Evolutionary conservation across 2,329 filamentous ascomycete species (phyloP).

Genomic region (Zalaria sp.): DNA sequence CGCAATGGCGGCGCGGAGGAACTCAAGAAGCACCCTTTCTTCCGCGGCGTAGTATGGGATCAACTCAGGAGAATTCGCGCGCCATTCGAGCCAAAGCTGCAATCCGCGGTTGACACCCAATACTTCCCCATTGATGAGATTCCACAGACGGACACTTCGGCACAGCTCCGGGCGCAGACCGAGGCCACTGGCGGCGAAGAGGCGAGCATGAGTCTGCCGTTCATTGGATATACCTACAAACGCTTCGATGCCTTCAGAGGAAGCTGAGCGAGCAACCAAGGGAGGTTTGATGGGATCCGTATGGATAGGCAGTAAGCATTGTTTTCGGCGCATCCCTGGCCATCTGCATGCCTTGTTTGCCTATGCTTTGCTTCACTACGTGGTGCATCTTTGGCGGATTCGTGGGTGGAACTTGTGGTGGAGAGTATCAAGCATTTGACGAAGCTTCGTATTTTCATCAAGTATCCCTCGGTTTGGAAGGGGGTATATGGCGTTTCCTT

Average conservation of each 20-base stretch:
- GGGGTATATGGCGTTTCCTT: no score
- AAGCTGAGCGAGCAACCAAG: conserved; percentile 9
- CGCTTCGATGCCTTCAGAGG: conserved; percentile 60
- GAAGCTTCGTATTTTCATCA: no score
- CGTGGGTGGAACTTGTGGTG: no score
- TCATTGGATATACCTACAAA: conserved; percentile 96
- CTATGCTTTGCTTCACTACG: no score
- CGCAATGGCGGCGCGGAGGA: conserved; percentile 70
- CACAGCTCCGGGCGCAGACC: conserved; percentile 71
- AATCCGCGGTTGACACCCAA: conserved; percentile 87
- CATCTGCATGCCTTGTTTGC: no score
- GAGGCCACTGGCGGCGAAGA: conserved; percentile 65
- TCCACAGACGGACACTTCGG: conserved; percentile 87
- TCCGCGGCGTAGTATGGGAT: conserved; percentile 92
- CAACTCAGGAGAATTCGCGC: conserved; percentile 83
- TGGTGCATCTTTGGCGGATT: no score
- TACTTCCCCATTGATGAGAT: conserved; percentile 99
- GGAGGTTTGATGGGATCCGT: conserved; percentile 4
- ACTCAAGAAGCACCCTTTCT: conserved; percentile 90
- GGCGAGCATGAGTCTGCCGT: conserved; percentile 89
- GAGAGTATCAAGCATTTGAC: no score
- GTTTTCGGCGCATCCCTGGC: neutral
- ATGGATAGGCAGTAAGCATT: conserved; percentile 7
- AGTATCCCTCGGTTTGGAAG: no score
- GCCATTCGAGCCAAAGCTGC: conserved; percentile 87